Conservation (phyloP, 257 asterid species). For the Salvia hispanica region DNA sequence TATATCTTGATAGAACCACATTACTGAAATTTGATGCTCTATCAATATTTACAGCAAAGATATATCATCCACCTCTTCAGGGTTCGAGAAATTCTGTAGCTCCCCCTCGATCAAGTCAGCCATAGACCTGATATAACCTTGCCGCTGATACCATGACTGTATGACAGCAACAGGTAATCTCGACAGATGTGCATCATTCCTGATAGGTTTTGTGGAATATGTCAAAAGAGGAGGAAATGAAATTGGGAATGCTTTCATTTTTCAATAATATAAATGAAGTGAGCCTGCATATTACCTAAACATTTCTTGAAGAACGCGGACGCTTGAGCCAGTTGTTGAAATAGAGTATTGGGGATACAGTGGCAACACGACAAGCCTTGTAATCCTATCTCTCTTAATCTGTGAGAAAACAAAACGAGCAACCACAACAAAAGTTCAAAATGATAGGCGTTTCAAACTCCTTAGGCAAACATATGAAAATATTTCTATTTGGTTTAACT, state of each 20-base stretch:
- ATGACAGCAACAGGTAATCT: slow-evolving; percentile 83
- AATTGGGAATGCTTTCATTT: neutral
- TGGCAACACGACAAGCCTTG: slow-evolving; percentile 89
- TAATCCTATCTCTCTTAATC: slow-evolving; percentile 85
- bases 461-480: neutral
- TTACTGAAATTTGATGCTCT: neutral
- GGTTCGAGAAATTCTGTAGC: slow-evolving; percentile 56
- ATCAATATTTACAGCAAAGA: neutral
- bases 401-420: slow-evolving; percentile 31
- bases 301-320: slow-evolving; percentile 81
- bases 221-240: neutral
- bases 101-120: slow-evolving; percentile 87
- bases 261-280: neutral
- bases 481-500: neutral
- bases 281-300: slow-evolving; percentile 52
- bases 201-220: slow-evolving; percentile 24
- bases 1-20: neutral
- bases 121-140: slow-evolving; percentile 89
- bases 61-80: slow-evolving; percentile 57
- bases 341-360: slow-evolving; percentile 96
- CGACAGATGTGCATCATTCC: slow-evolving; percentile 66
- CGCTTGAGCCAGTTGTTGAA: slow-evolving; percentile 95
- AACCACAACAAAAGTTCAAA: neutral
- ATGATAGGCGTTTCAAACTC: neutral
- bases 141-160: slow-evolving; percentile 91